Conservation (phyloP, 257 asterid species). For the Eustoma russellianum region DNA sequence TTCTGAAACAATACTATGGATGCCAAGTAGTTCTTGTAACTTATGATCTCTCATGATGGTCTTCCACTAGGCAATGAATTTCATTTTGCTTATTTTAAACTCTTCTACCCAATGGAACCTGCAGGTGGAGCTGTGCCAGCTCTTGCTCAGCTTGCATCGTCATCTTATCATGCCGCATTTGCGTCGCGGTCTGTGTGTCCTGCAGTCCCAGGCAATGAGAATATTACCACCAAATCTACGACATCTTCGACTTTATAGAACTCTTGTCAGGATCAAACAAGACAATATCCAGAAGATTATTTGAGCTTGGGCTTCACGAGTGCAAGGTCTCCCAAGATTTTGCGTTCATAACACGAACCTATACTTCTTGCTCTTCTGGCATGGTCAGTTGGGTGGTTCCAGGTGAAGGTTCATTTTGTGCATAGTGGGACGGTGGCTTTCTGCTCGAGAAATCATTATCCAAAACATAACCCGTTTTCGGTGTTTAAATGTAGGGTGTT, state of each 20-base stretch:
- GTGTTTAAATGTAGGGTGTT: too few relatives aligned
- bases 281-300: not conserved
- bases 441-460: too few relatives aligned
- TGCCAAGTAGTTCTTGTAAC: too few relatives aligned
- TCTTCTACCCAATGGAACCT: constrained; percentile 9
- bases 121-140: constrained; percentile 97
- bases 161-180: constrained; percentile 63
- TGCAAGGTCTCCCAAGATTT: not conserved
- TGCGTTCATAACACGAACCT: not conserved
- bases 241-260: constrained; percentile 19
- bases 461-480: too few relatives aligned
- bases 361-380: not conserved
- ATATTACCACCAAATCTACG: constrained; percentile 19
- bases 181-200: constrained; percentile 49
- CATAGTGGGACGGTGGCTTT: too few relatives aligned
- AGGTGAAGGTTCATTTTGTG: too few relatives aligned
- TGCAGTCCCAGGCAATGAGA: constrained; percentile 33
- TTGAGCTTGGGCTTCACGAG: not conserved
- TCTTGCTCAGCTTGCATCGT: constrained; percentile 71
- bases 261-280: not conserved
- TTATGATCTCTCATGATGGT: too few relatives aligned
- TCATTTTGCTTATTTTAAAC: not conserved
- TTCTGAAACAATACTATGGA: too few relatives aligned
- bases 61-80: not conserved
- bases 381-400: too few relatives aligned